A percentile compares a stretch with the other conserved stretches of the same genome.
phyloP scores from a whole-genome alignment of 345 rosid genomes.

The Abelmoschus esculentus region DNA sequence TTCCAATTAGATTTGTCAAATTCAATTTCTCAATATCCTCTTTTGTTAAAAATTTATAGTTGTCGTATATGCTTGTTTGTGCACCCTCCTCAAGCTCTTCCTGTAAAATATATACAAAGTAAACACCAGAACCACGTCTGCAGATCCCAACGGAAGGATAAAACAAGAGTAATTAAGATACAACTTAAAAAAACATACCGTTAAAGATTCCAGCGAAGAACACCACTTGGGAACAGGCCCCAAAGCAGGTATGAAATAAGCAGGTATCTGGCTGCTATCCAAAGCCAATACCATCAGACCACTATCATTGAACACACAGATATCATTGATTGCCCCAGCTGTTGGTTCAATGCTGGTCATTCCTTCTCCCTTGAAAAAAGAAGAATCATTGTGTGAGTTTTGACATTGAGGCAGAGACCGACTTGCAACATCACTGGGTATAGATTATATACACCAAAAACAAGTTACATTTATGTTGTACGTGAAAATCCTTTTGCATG shows the following conservation, averaged over 20 bases:
- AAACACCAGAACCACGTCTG: not conserved
- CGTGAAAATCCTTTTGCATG: not conserved
- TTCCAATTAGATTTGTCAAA: conserved; percentile 75
- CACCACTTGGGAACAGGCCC: conserved; percentile 99
- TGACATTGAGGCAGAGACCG: conserved; percentile 4
- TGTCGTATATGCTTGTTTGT: conserved; percentile 73
- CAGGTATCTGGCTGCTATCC: conserved; percentile 78
- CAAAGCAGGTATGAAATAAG: conserved; percentile 81
- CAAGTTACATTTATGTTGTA: not conserved
- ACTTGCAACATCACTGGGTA: not conserved
- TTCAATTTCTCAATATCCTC: conserved; percentile 82
- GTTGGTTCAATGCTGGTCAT: conserved; percentile 92
- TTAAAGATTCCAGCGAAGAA: conserved; percentile 63
- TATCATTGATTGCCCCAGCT: conserved; percentile 75
- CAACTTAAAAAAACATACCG: conserved; percentile 38
- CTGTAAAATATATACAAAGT: conserved; percentile 29
- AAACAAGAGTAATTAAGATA: conserved; percentile 2
- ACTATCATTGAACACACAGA: conserved; percentile 73
- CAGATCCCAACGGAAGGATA: conserved; percentile 5
- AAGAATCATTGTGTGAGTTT: not conserved
- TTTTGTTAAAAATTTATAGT: conserved; percentile 75
- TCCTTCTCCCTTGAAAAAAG: conserved; percentile 60
- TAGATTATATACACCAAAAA: not conserved
- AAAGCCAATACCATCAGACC: conserved; percentile 85
- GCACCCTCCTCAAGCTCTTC: conserved; percentile 92